Evolutionary conservation across 2,329 filamentous ascomycete genomes (phyloP).

Genomic region (Calonectria ilicicola): DNA sequence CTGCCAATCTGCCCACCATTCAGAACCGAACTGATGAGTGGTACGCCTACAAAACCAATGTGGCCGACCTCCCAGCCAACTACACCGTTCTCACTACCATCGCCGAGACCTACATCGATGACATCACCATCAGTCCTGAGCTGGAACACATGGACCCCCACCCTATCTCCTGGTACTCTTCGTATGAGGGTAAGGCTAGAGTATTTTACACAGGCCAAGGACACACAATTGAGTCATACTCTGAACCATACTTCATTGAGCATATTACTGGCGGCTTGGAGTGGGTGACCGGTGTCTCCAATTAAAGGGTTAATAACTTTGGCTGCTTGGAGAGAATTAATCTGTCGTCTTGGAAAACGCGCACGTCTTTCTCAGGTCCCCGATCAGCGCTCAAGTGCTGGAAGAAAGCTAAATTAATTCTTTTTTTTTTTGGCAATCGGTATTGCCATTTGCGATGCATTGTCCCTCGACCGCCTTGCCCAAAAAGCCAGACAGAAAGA

Average conservation of each 20-base stretch:
- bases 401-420: too few relatives aligned
- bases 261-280: not conserved
- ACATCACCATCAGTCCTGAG: not conserved
- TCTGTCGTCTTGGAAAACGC: too few relatives aligned
- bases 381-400: too few relatives aligned
- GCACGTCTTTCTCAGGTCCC: too few relatives aligned
- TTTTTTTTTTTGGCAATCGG: too few relatives aligned
- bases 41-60: not conserved
- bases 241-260: not conserved
- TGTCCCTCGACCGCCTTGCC: too few relatives aligned
- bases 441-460: too few relatives aligned
- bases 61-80: not conserved
- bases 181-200: not conserved
- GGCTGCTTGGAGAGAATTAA: too few relatives aligned
- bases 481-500: too few relatives aligned
- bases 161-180: not conserved
- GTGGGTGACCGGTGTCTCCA: not conserved
- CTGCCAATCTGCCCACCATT: not conserved
- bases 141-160: not conserved
- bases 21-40: not conserved
- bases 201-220: not conserved
- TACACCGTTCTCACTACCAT: not conserved
- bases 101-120: not conserved
- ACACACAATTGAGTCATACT: not conserved
- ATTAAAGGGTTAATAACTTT: not conserved